A percentile compares a stretch with the other conserved stretches of the same genome.
phyloP scores from a whole-genome alignment of 441 rosid species.

The Gossypium trilobum region DNA sequence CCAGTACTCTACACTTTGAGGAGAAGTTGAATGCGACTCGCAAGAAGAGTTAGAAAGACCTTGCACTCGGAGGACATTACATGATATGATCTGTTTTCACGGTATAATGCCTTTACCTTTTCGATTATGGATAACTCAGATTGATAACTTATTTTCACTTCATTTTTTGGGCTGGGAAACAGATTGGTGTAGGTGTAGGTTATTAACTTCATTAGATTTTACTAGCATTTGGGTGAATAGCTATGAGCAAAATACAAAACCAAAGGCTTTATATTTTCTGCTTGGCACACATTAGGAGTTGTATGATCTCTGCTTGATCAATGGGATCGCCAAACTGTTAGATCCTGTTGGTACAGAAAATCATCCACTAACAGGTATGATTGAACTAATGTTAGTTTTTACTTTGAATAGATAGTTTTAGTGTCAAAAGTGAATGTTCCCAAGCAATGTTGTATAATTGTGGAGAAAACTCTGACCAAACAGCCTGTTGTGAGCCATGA shows the following conservation, averaged over 20 bases:
- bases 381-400: not conserved
- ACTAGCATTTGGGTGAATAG: slow-evolving; percentile 23
- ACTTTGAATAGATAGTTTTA: slow-evolving; percentile 12
- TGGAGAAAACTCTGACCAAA: slow-evolving; percentile 16
- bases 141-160: slow-evolving; percentile 16
- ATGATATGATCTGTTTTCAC: not conserved
- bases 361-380: not conserved
- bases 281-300: slow-evolving; percentile 6
- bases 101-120: slow-evolving; percentile 8
- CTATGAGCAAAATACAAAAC: slow-evolving; percentile 6
- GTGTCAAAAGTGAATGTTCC: not conserved
- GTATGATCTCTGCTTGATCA: not conserved
- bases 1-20: slow-evolving; percentile 43
- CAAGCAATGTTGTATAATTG: slow-evolving; percentile 19
- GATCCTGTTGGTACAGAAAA: slow-evolving; percentile 7
- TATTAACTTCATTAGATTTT: slow-evolving; percentile 26
- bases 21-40: slow-evolving; percentile 30
- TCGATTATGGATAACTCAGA: slow-evolving; percentile 6
- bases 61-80: not conserved
- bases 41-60: slow-evolving; percentile 17
- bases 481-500: slow-evolving; percentile 5
- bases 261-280: slow-evolving; percentile 21
- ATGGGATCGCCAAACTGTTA: not conserved
- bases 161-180: slow-evolving; percentile 11
- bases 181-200: slow-evolving; percentile 18